Percentiles rank a stretch among this genome's conserved stretches.
phyloP scores from a whole-genome alignment of 2,329 filamentous ascomycete genomes.

The Myriosclerotinia curreyana region DNA sequence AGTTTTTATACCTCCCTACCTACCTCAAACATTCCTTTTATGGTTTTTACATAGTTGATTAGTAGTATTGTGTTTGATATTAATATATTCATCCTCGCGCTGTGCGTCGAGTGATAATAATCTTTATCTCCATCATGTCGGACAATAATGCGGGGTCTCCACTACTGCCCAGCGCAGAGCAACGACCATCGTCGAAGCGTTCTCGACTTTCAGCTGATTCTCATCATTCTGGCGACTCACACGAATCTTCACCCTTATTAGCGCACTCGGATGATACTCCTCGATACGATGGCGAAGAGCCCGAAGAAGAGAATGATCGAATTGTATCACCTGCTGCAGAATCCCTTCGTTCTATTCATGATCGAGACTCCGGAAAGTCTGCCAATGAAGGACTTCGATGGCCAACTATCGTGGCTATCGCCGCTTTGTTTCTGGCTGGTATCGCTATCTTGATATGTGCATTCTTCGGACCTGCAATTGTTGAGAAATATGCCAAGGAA shows the following conservation, averaged over 20 bases:
- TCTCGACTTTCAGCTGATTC: conserved; percentile 11
- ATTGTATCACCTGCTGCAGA: conserved; percentile 39
- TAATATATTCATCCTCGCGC: conserved; percentile 17
- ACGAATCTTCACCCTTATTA: conserved; percentile 41
- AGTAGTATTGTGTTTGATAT: conserved; percentile 1
- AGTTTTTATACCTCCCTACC: background rate
- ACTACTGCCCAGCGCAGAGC: conserved; percentile 17
- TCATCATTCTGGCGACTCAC: conserved; percentile 6
- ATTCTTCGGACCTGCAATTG: conserved; percentile 75
- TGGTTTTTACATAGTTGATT: background rate
- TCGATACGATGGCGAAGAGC: conserved; percentile 37
- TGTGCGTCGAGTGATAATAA: conserved; percentile 19
- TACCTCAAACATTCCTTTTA: background rate
- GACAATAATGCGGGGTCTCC: conserved; percentile 18
- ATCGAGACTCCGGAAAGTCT: conserved; percentile 34
- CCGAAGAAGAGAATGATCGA: conserved; percentile 26
- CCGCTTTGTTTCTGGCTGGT: conserved; percentile 59
- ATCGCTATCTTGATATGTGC: conserved; percentile 71
- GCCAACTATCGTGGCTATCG: conserved; percentile 75
- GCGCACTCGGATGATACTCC: conserved; percentile 34
- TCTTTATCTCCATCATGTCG: conserved; percentile 14
- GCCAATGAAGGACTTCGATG: conserved; percentile 54
- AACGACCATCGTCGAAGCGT: conserved; percentile 21
- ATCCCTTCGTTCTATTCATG: conserved; percentile 40
- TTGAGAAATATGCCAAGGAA: conserved; percentile 83